Base-by-base conservation (phyloP, 2,329 filamentous ascomycete species). In the Lasiodiplodia citricola region DNA sequence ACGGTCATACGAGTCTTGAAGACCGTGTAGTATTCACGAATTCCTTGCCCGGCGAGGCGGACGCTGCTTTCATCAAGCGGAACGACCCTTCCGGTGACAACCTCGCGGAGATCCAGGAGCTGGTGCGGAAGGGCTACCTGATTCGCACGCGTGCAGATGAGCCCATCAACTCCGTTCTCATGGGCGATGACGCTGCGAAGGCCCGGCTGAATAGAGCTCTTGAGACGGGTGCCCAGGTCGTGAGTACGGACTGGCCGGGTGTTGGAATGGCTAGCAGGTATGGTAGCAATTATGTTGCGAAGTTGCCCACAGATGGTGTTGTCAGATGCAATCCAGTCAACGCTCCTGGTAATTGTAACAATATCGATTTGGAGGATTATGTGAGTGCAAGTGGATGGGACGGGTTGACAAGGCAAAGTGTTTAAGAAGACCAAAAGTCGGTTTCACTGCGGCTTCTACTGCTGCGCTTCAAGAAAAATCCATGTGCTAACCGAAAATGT, bases 21-120 rank as follows among this genome's bases (percentile, higher is more conserved):
- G 81, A 82, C 58, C 79, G 84, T 25, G 81, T 81, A 2, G 75
- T 86, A 16, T 86, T 85, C 73, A 85, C 83, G 10, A 86, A 86
- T 71, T 78, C 81, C 0, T 70, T 80, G 3, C 83, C 84, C 47
- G 84, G 84, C 23, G 73, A 80, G 1, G 67, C 80, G 0, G 83
- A 85, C 70, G 82, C 80, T 56, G 84, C 84, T 0, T 83, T 86
- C 70, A 83, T 85, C 72, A 86, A 85, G 76, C 76, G 82, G 64
- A 86, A 86, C 70, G 79, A 83, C 47, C 82, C 83, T 0, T 73
- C 72, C 18, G 73, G 72, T 6, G 73, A 75, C 3, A 76, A 81
- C 44, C 74, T 77, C 2, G 77, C 73, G 14, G 78, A 82, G 57
- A 85, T 86, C 64, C 80, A 81, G 69, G 73, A 78, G 8, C 77